Evolutionary conservation across 768 basidiomycete species (phyloP), one percentile per base, ranked within the genome.

Genomic region (Polyporus arcularius): DNA sequence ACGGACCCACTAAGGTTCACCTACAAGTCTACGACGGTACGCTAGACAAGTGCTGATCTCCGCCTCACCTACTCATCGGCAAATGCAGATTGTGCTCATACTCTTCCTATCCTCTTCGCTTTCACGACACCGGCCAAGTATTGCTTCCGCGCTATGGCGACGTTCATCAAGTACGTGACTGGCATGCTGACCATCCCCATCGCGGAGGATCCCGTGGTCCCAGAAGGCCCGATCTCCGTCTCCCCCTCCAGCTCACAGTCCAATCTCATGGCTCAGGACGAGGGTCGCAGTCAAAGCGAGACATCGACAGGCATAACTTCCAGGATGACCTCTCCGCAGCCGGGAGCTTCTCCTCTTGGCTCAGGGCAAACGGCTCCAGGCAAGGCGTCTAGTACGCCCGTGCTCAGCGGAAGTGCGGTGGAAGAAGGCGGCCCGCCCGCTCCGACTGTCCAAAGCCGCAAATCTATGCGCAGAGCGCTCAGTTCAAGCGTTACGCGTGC

Each of bases 21-120:
- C 78, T 98, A 11, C 95, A 98, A 72, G 86, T 97, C 1, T 97
- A 94, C 69, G 95, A 98, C 69, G 94, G 92, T 82, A 72, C 67
- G 71, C 77, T 40, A 9, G 11, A 35, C 41, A 30, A 50, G 43
- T 30, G 7, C 31, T 14, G 15, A 43, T 18, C 1, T 32, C 7
- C n/a, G 2, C 11, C 2, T 12, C 16, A 21, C 14, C 40, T 30
- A 6, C 31, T 43, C 12, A 10, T 18, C 10, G 35, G 40, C n/a
- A 31, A 14, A 21, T 3, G 14, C 57, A 91, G 90, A 89, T 67
- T 79, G 84, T 4, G 87, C 88, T 0, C 90, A 92, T 71, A 80
- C 89, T 47, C 73, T 92, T 18, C 90, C 90, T 1, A 79, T 91
- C 16, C 76, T 91, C 2, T 92, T 92, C 67, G 77, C 86, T 2